Base-by-base conservation (phyloP, 2,329 filamentous ascomycete genomes). In the Herpotrichia juniperi region DNA sequence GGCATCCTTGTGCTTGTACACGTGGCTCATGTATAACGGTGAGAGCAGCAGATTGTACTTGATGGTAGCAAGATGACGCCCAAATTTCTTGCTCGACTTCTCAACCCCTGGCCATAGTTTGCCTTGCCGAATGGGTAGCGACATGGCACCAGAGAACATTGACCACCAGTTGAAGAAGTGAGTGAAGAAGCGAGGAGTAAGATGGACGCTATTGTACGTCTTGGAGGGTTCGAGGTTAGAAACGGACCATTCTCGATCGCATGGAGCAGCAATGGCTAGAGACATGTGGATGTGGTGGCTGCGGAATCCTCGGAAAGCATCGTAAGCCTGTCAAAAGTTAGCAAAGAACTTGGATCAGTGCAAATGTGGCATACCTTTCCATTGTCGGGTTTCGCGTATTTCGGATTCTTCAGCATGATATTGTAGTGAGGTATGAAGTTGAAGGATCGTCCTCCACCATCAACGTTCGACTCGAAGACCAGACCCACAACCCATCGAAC, bases 91-190 rank as follows among this genome's bases (percentile, higher is more conserved):
- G 80, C 91, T 97, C 40, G 91, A 94, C 79, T 96, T 97, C 63
- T 97, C 94, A 21, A 92, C 84, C 0, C 91, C 92, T 5, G 93
- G 93, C 87, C 93, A 99, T 2, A 99, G 81, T 42, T 84, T 83
- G 14, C 94, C 94, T 77, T 99, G 96, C 1, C 94, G 90, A 51
- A 99, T 89, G 10, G 94, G 96, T 24, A 99, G 81, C 10, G 93
- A 96, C 87, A 97, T 92, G 8, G 93, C 89, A 1, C 93, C 93
- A 8, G 92, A 92, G 74, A 99, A 99, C 61, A 97, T 86, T 1
- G 90, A 93, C 92, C 93, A 97, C 94, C 94, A 99, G 51, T 87
- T 87, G 77, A 93, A 97, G 79, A 99, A 99, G 71, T 99, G 94
- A 0, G 93, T 97, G 72, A 99, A 99, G 79, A 99, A 96, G 8